These are phyloP conservation scores for Capillidium rhysosporum DNA, from an alignment of 371 early-diverging fungal species.

Conservation along the genomic window DNA sequence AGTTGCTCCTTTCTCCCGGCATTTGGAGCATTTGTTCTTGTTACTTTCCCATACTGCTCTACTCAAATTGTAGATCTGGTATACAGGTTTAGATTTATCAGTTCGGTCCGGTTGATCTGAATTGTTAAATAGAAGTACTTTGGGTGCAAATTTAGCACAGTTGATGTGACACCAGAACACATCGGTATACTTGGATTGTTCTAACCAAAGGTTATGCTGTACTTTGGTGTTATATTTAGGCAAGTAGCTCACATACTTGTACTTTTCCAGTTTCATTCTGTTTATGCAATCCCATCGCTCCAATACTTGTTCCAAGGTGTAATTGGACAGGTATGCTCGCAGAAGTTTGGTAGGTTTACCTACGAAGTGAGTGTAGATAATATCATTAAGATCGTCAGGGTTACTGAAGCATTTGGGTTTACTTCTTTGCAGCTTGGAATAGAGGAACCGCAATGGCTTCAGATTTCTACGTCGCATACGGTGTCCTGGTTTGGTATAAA, in stretches of 20 bases:
- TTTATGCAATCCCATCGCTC: background rate
- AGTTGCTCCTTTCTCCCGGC: conserved; percentile 69
- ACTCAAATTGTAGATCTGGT: conserved; percentile 61
- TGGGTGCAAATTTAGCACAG: conserved; percentile 71
- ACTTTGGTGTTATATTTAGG: conserved; percentile 21
- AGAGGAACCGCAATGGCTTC: too few relatives aligned
- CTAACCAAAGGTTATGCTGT: conserved; percentile 12
- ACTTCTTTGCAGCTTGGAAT: too few relatives aligned
- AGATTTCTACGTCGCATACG: too few relatives aligned
- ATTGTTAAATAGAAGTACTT: conserved; percentile 27
- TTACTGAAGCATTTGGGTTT: too few relatives aligned
- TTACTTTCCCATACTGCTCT: conserved; percentile 53
- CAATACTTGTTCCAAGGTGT: too few relatives aligned
- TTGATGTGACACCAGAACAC: conserved; percentile 69
- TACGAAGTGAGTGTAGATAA: too few relatives aligned
- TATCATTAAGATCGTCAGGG: too few relatives aligned
- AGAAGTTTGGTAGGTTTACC: too few relatives aligned
- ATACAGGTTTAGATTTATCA: conserved; percentile 20
- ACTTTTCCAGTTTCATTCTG: background rate
- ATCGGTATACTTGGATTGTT: background rate
- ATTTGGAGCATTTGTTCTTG: conserved; percentile 33
- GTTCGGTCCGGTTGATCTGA: background rate
- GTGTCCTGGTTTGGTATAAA: too few relatives aligned
- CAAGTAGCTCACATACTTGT: background rate
- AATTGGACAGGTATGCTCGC: too few relatives aligned